Base-by-base conservation (phyloP, 768 basidiomycete genomes). In the Tricholoma saponaceum region DNA sequence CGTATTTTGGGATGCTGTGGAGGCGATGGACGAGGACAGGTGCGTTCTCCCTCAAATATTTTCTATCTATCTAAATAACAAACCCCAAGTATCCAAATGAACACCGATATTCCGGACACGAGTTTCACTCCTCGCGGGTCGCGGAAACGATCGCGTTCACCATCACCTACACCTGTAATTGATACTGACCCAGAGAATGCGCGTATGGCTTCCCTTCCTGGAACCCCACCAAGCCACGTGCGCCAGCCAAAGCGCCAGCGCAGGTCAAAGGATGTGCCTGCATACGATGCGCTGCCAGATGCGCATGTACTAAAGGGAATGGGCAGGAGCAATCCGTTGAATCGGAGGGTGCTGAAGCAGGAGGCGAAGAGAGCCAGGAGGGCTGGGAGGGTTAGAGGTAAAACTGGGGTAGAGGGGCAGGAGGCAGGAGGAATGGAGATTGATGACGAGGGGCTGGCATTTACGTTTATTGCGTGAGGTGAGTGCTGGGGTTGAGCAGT, bases 291-390 rank as follows among this genome's bases (percentile, higher is more conserved):
- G 5, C 76, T 70, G 0, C 78, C 79, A 4, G 79, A 82, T 37
- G 70, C 70, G 6, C 72, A 83, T 58, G 79, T 79, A 25, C 64
- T 77, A 22, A 59, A 68, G 44, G 71, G 69, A 58, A 82, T 84
- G 79, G 79, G 78, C 12, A 65, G 67, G 58, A 73, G 79, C 55
- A 87, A 88, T 66, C 86, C 88, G 13, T 61, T 90, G 59, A 83
- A 76, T 55, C 72, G 87, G 59, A 79, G 75, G 63, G 72, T 76
- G 61, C 62, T 89, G 63, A 90, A 89, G 73, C 79, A 73, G 65
- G 86, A 84, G 46, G 80, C 82, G 50, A 90, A 89, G 74, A 74
- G 76, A 62, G 82, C 80, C 35, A 76, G 83, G 64, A 83, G 83
- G 67, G 79, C 80, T 4, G 78, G 76, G 39, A 75, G 74, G 33